Percentiles rank a stretch among this genome's conserved stretches.
phyloP scores from a whole-genome alignment of 495 filamentous ascomycete genomes.

The Collariella sp. region DNA sequence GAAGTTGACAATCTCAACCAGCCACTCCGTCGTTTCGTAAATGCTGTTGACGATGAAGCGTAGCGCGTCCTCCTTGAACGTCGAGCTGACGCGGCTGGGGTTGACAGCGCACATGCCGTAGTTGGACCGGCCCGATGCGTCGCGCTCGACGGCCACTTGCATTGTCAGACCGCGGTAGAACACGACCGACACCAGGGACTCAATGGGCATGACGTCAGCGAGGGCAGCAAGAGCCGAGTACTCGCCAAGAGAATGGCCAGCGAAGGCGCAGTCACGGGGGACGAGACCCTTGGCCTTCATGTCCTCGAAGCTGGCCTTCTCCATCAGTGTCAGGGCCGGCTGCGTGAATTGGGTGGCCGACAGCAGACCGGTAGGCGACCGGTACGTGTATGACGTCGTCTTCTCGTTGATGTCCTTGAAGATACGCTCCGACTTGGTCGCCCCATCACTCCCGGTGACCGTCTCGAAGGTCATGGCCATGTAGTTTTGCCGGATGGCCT shows the following conservation, averaged over 20 bases:
- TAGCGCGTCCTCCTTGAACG: conserved; percentile 92
- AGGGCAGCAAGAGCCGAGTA: conserved; percentile 95
- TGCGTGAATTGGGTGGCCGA: conserved; percentile 99
- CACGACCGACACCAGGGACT: conserved; percentile 93
- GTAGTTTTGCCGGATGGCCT: conserved; percentile 96
- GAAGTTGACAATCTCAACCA: conserved; percentile 97
- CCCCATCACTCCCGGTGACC: conserved; percentile 78
- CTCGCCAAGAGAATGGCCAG: conserved; percentile 95
- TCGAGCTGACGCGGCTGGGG: conserved; percentile 91
- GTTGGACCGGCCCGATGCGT: conserved; percentile 84
- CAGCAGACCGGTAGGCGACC: conserved; percentile 86
- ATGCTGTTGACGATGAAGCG: conserved; percentile 94
- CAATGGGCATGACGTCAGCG: conserved; percentile 98
- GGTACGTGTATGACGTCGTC: conserved; percentile 92
- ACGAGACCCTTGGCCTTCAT: conserved; percentile 96
- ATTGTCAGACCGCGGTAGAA: conserved; percentile 99
- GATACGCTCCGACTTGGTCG: conserved; percentile 95
- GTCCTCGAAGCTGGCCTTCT: conserved; percentile 98
- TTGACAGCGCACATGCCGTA: conserved; percentile 99
- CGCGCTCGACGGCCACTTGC: conserved; percentile 98
- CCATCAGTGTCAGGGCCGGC: conserved; percentile 94
- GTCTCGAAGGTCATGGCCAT: conserved; percentile 99
- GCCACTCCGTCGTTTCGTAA: conserved; percentile 83
- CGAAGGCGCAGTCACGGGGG: conserved; percentile 91
- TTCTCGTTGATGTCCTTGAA: conserved; percentile 94